Evolutionary conservation across 2,329 filamentous ascomycete species (phyloP), one percentile per base, ranked within the genome.

Genomic region (Diplodia mutila): DNA sequence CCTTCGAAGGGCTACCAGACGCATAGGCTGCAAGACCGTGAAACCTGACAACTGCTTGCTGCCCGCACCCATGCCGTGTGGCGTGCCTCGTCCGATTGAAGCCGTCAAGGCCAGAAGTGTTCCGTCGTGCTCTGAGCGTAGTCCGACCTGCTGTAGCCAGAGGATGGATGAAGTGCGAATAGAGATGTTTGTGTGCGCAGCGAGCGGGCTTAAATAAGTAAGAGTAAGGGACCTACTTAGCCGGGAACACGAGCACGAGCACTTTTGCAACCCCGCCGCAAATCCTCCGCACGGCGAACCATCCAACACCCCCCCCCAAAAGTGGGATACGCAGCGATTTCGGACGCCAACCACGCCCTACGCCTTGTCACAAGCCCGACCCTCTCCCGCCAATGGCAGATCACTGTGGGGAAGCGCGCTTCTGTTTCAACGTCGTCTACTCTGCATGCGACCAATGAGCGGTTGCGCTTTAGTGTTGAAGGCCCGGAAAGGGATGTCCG

Each of bases 301-400:
- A 63, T 37, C 59, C 34, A 21, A 55, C 32, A 34, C 11, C 37
- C 7, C 11, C 37, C 7, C 27, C 42, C 59, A 25, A 51, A 52
- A 63, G 59, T 63, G 59, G 59, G 42, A 63, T 51, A 51, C 9
- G 6, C 21, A 51, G 59, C 59, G 59, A 51, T 25, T 63, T 63
- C 59, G 59, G 59, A 63, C 34, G 46, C n/a, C 42, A 23, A 12
- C 59, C 8, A 14, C 55, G 39, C 55, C 54, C 55, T 61, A 32
- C 4, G 39, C 57, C 46, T 16, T 12, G 5, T 11, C n/a, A 29
- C 42, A 37, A 34, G n/a, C 29, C 59, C 59, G 59, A n/a, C 29
- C 29, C 23, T 52, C 59, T 63, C 59, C 59, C n/a, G 25, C 4
- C 18, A 7, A n/a, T 16, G 16, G 57, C 39, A 61, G 59, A 63